These are phyloP conservation scores for Marchantia paleacea DNA, from an alignment of 225 moss, liverwort and hornwort genomes.

Conservation along the genomic window DNA sequence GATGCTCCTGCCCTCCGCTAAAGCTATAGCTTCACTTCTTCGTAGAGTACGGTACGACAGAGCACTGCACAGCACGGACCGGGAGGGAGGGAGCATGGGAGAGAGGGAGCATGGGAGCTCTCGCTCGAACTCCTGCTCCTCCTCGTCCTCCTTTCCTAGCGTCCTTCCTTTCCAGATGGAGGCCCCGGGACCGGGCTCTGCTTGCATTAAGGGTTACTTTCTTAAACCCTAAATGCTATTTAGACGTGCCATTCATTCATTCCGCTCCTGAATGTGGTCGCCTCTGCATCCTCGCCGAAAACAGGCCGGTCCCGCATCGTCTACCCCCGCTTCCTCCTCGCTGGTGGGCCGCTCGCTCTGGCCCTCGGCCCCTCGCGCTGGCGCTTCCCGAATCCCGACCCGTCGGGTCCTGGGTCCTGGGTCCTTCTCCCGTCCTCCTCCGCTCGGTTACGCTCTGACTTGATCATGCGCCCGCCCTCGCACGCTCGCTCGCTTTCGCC, in stretches of 20 bases:
- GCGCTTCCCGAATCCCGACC: too few species aligned
- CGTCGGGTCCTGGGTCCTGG: too few species aligned
- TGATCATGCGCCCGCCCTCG: background rate
- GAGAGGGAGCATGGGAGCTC: background rate
- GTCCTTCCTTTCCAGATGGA: background rate
- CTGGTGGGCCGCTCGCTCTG: background rate
- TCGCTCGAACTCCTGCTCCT: background rate
- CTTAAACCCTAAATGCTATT: slow-evolving; percentile 10
- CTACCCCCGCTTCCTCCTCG: background rate
- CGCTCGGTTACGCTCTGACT: background rate
- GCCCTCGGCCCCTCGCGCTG: too few species aligned
- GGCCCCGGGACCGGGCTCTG: background rate
- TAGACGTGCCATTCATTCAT: background rate
- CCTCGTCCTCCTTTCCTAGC: background rate
- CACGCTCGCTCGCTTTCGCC: background rate
- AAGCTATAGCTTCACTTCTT: background rate
- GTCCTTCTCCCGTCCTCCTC: background rate
- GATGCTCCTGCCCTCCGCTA: background rate
- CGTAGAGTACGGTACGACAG: background rate
- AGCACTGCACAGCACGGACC: background rate
- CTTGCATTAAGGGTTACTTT: background rate
- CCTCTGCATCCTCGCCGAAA: background rate
- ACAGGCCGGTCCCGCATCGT: background rate
- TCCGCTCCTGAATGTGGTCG: background rate
- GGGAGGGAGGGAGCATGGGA: background rate